These are phyloP conservation scores for Sporothrix luriei DNA, from an alignment of 2,329 filamentous ascomycete genomes.

Conservation along the genomic window DNA sequence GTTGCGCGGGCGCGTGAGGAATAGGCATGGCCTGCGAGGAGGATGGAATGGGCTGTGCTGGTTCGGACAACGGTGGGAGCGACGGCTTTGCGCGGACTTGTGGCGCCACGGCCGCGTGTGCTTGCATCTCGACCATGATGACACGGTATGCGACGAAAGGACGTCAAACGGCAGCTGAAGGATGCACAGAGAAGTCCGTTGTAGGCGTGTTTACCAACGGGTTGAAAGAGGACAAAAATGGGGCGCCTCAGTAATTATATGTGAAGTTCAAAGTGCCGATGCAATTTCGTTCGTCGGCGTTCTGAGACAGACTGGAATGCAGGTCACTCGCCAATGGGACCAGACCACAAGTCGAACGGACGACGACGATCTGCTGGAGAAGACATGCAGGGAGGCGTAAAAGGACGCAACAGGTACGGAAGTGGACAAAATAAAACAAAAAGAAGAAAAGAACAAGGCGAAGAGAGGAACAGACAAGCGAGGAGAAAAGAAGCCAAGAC, in stretches of 20 bases:
- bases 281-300: neutral
- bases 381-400: neutral
- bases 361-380: conserved; percentile 3
- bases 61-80: neutral
- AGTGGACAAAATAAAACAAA: neutral
- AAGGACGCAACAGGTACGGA: neutral
- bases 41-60: neutral
- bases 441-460: neutral
- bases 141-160: neutral
- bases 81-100: conserved; percentile 32
- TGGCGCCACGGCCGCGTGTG: conserved; percentile 37
- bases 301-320: conserved; percentile 22
- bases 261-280: neutral
- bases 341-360: conserved; percentile 5
- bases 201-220: neutral
- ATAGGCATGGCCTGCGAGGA: conserved; percentile 25
- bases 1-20: conserved; percentile 39
- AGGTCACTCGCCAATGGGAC: conserved; percentile 12
- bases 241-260: neutral
- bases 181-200: neutral
- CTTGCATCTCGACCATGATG: conserved; percentile 39
- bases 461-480: conserved; percentile 17
- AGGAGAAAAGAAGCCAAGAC: conserved; percentile 18
- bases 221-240: neutral
- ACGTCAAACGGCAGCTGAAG: neutral